phyloP scores from a whole-genome alignment of 768 basidiomycete genomes.

The Lactarius sp. region DNA sequence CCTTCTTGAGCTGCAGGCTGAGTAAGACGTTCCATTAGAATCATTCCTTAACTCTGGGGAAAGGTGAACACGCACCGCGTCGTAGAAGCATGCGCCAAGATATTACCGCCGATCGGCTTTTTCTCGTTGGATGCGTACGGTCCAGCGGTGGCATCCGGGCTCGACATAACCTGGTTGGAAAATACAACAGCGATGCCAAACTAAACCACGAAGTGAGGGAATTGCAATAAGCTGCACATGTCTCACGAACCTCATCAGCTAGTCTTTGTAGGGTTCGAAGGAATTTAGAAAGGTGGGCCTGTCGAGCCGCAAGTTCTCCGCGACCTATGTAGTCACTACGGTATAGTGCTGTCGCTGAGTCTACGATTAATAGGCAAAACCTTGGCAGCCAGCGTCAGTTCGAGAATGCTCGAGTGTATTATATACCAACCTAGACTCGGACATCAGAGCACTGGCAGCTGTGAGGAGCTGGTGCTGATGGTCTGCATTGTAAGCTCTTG shows the following conservation, averaged over 20 bases:
- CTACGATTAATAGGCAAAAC: conserved; percentile 93
- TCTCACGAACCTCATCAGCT: conserved; percentile 80
- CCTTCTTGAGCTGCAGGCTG: conserved; percentile 89
- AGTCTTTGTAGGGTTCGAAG: conserved; percentile 86
- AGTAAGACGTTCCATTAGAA: background rate
- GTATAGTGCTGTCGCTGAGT: conserved; percentile 93
- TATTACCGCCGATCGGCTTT: conserved; percentile 99
- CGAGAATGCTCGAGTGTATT: background rate
- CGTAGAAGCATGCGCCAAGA: conserved; percentile 98
- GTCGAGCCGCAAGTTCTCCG: conserved; percentile 91
- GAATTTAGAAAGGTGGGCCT: conserved; percentile 95
- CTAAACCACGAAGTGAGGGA: conserved; percentile 40
- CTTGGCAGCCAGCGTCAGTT: conserved; percentile 40
- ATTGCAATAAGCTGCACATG: background rate
- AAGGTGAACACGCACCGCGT: conserved; percentile 57
- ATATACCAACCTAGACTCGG: conserved; percentile 78
- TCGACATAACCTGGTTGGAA: conserved; percentile 99
- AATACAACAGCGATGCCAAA: conserved; percentile 97
- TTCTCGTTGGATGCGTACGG: conserved; percentile 88
- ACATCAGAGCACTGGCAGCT: conserved; percentile 96
- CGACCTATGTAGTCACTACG: conserved; percentile 94
- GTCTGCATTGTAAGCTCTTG: conserved; percentile 97
- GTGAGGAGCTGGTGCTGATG: conserved; percentile 89
- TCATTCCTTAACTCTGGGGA: background rate
- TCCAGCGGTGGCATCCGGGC: conserved; percentile 87